Evolutionary conservation across 768 basidiomycete genomes (phyloP).

Genomic region (Lactarius evosmus): DNA sequence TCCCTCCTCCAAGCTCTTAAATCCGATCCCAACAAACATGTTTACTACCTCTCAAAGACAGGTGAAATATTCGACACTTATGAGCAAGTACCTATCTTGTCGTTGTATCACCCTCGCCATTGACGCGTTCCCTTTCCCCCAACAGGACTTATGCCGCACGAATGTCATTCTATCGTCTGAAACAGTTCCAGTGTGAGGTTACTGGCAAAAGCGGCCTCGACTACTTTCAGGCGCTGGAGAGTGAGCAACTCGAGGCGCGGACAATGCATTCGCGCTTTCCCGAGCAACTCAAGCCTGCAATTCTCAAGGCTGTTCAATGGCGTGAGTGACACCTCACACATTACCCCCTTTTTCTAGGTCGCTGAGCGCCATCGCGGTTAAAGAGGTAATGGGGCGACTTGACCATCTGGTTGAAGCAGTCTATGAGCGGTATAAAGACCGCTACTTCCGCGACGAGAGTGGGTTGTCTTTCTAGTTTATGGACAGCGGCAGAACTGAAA

Average conservation of each 20-base stretch:
- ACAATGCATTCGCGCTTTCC: constrained; percentile 91
- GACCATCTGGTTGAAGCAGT: constrained; percentile 95
- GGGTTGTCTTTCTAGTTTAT: constrained; percentile 35
- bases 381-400: constrained; percentile 95
- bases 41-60: constrained; percentile 91
- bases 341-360: constrained; percentile 12
- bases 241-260: constrained; percentile 85
- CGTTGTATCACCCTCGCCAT: constrained; percentile 30
- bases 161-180: constrained; percentile 91
- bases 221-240: constrained; percentile 92
- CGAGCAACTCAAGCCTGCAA: constrained; percentile 85
- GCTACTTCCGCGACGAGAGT: constrained; percentile 92
- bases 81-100: constrained; percentile 60
- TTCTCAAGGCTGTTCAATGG: constrained; percentile 93
- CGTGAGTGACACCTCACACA: constrained; percentile 58
- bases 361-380: constrained; percentile 26
- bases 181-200: constrained; percentile 96
- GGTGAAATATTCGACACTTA: constrained; percentile 98
- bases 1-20: constrained; percentile 63
- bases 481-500: constrained; percentile 5
- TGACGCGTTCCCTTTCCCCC: constrained; percentile 24
- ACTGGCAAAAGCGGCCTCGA: constrained; percentile 91
- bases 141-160: constrained; percentile 77
- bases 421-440: constrained; percentile 93
- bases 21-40: constrained; percentile 64